Evolutionary conservation across 2,329 filamentous ascomycete species (phyloP).

Genomic region (Aspergillus sp.): DNA sequence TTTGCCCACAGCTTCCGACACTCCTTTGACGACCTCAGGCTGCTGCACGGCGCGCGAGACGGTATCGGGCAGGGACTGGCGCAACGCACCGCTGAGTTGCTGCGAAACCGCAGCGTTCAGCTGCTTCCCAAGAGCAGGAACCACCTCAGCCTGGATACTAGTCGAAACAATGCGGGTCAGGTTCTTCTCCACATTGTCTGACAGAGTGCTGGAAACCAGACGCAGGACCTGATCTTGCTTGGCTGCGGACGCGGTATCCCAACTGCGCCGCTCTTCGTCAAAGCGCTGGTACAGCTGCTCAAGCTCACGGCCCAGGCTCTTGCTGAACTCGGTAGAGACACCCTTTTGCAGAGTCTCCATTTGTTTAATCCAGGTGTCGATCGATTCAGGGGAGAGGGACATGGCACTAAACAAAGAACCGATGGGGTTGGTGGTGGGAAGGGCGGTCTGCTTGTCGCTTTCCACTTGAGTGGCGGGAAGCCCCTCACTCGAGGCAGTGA

Average conservation of each 20-base stretch:
- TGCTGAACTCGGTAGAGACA: conserved; percentile 50
- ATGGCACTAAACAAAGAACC: not conserved
- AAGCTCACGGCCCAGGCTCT: conserved; percentile 50
- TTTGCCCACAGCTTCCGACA: conserved; percentile 70
- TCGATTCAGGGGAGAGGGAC: conserved; percentile 40
- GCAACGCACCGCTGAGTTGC: conserved; percentile 65
- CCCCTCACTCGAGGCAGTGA: conserved; percentile 15
- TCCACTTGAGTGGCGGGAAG: conserved; percentile 8
- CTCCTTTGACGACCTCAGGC: conserved; percentile 67
- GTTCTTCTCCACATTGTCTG: conserved; percentile 72
- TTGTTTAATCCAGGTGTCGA: conserved; percentile 60
- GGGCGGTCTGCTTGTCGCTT: conserved; percentile 2
- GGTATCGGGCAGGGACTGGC: conserved; percentile 65
- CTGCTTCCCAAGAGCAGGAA: conserved; percentile 73
- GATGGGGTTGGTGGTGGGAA: conserved; percentile 7
- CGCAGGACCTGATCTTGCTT: conserved; percentile 69
- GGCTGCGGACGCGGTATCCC: conserved; percentile 62
- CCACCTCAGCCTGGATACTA: conserved; percentile 71
- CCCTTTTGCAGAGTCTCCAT: conserved; percentile 54
- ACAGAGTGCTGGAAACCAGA: conserved; percentile 66
- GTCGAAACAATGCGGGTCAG: conserved; percentile 73
- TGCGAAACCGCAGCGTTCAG: conserved; percentile 67
- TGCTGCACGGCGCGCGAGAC: conserved; percentile 69
- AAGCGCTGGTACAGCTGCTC: conserved; percentile 59
- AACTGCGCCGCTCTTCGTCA: conserved; percentile 67